Percentiles rank a stretch among this genome's conserved stretches.
These are phyloP conservation scores for Diaporthe citrichinensis DNA, from an alignment of 2,329 filamentous ascomycete species.

Conservation along the genomic window DNA sequence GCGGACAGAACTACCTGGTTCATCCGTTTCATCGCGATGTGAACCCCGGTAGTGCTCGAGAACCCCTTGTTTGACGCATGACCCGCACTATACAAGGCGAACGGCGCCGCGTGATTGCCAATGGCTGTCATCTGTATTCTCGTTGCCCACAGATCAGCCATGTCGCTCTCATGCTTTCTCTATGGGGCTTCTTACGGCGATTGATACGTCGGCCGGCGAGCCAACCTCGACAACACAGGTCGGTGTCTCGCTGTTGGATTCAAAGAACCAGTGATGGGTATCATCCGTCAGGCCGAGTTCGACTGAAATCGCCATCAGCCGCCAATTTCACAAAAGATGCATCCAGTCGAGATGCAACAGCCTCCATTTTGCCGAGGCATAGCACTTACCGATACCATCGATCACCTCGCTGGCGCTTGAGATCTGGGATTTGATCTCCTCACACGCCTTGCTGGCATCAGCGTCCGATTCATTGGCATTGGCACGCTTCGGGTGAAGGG, in stretches of 20 bases:
- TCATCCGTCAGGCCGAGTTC: slow-evolving; percentile 19
- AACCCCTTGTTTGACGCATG: slow-evolving; percentile 48
- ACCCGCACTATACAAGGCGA: slow-evolving; percentile 47
- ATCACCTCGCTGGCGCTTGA: slow-evolving; percentile 13
- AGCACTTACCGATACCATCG: not conserved
- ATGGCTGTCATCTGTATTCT: slow-evolving; percentile 41
- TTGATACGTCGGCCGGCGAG: slow-evolving; percentile 45
- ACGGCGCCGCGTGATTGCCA: slow-evolving; percentile 42
- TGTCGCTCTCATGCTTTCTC: not conserved
- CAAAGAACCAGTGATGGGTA: slow-evolving; percentile 48
- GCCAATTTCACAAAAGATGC: not conserved
- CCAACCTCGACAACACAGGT: slow-evolving; percentile 48
- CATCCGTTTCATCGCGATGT: slow-evolving; percentile 45
- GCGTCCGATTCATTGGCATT: too few species aligned
- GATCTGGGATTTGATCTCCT: slow-evolving; percentile 9
- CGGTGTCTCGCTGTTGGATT: slow-evolving; percentile 46
- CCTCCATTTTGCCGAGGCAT: slow-evolving; percentile 46
- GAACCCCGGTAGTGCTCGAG: slow-evolving; percentile 47
- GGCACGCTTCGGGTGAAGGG: not conserved
- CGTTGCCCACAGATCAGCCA: not conserved
- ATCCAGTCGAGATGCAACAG: too few species aligned
- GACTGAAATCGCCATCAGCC: not conserved
- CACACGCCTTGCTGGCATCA: not conserved
- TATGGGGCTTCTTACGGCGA: slow-evolving; percentile 38
- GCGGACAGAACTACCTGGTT: slow-evolving; percentile 44